Evolutionary conservation across 2,329 filamentous ascomycete species (phyloP).

Genomic region (Alternaria dauci): DNA sequence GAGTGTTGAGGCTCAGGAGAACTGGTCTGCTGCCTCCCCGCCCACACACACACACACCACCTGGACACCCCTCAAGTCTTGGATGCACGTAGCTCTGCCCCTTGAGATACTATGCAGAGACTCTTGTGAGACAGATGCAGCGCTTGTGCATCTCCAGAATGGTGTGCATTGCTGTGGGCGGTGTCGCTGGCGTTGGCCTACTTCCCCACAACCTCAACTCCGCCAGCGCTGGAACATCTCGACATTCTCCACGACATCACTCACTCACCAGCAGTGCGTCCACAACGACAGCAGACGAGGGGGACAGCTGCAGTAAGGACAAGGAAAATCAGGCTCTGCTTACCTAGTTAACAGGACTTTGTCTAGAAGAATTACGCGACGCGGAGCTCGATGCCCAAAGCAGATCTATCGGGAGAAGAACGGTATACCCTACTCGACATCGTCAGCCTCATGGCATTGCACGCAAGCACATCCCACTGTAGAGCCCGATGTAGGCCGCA

Average conservation of each 20-base stretch:
- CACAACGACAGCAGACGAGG: not conserved
- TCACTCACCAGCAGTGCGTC: not conserved
- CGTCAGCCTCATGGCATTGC: conserved; percentile 12
- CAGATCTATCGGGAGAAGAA: conserved; percentile 43
- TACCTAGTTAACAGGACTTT: conserved; percentile 42
- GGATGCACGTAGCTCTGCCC: conserved; percentile 1
- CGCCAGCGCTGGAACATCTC: conserved; percentile 7
- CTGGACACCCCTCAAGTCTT: not conserved
- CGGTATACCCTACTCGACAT: conserved; percentile 34
- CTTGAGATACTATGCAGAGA: not conserved
- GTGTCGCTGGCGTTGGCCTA: conserved; percentile 8
- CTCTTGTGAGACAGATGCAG: conserved; percentile 1
- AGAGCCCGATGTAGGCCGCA: not conserved
- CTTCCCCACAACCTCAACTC: conserved; percentile 10
- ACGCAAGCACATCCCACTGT: not conserved
- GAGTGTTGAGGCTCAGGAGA: conserved; percentile 1
- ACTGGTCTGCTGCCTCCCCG: conserved; percentile 1
- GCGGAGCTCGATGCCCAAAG: conserved; percentile 40
- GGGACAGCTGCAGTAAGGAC: conserved; percentile 2
- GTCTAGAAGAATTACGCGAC: conserved; percentile 38
- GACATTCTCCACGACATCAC: conserved; percentile 6
- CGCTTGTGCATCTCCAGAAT: not conserved
- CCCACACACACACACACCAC: not conserved
- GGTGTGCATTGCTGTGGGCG: conserved; percentile 9
- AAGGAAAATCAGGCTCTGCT: conserved; percentile 27